Percentiles rank a stretch among this genome's conserved stretches.
Conservation (phyloP, 179 eudicot genomes). For the Spinacia oleracea region DNA sequence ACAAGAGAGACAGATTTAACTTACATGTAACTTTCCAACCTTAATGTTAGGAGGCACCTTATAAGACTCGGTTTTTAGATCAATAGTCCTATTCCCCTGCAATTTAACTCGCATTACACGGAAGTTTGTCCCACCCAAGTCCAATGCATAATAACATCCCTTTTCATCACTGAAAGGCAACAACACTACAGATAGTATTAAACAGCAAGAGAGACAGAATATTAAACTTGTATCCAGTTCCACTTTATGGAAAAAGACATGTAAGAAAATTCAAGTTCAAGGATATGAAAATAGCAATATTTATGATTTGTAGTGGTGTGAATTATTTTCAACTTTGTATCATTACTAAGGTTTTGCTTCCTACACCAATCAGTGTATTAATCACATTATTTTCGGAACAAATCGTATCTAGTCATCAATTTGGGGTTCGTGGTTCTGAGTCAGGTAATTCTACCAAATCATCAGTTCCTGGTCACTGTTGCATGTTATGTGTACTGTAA, state of each 20-base stretch:
- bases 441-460: too few relatives aligned
- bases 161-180: slow-evolving; percentile 45
- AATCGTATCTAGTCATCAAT: too few relatives aligned
- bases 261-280: background rate
- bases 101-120: slow-evolving; percentile 60
- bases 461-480: too few relatives aligned
- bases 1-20: slow-evolving; percentile 10
- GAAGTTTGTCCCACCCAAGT: slow-evolving; percentile 77
- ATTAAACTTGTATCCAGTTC: background rate
- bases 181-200: background rate
- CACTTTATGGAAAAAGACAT: background rate
- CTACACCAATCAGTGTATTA: too few relatives aligned
- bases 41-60: slow-evolving; percentile 51
- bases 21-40: slow-evolving; percentile 56
- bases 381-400: too few relatives aligned
- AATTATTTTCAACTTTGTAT: too few relatives aligned
- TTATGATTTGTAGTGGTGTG: too few relatives aligned
- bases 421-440: too few relatives aligned
- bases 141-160: slow-evolving; percentile 72
- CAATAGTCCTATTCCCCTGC: slow-evolving; percentile 35
- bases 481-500: too few relatives aligned
- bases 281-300: too few relatives aligned
- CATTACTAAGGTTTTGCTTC: too few relatives aligned
- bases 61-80: slow-evolving; percentile 32
- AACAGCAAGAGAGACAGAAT: background rate